These are phyloP conservation scores for Leishmania major DNA, from an alignment of 208 protist species.

Conservation along the genomic window DNA sequence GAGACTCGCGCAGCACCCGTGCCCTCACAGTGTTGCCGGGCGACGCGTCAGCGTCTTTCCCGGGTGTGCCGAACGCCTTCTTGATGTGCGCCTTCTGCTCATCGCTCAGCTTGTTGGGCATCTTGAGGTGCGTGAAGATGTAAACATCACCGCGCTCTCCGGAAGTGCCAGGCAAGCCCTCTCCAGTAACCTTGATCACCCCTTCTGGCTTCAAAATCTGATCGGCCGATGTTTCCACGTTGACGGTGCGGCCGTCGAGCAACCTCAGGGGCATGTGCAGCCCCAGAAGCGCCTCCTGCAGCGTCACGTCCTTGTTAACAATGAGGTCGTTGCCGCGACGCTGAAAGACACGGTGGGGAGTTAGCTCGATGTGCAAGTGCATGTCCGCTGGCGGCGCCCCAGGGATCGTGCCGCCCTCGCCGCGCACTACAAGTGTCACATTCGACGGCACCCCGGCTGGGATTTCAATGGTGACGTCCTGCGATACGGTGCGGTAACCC, in stretches of 20 bases:
- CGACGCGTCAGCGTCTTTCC: slow-evolving; percentile 32
- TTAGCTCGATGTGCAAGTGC: slow-evolving; percentile 95
- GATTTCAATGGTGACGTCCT: slow-evolving; percentile 96
- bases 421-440: slow-evolving; percentile 95
- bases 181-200: slow-evolving; percentile 80
- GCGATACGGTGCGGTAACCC: slow-evolving; percentile 90
- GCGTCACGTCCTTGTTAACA: slow-evolving; percentile 89
- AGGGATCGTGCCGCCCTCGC: slow-evolving; percentile 95
- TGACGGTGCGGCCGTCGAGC: slow-evolving; percentile 89
- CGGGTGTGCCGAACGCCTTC: slow-evolving; percentile 71
- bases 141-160: slow-evolving; percentile 86
- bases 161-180: slow-evolving; percentile 82
- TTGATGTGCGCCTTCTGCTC: slow-evolving; percentile 67
- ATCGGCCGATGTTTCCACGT: slow-evolving; percentile 72
- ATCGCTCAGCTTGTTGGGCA: slow-evolving; percentile 74
- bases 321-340: slow-evolving; percentile 95
- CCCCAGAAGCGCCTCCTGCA: slow-evolving; percentile 95
- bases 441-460: slow-evolving; percentile 95
- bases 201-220: slow-evolving; percentile 71
- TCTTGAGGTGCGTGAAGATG: slow-evolving; percentile 78
- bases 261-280: slow-evolving; percentile 86
- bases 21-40: slow-evolving; percentile 77
- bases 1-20: slow-evolving; percentile 72
- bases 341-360: slow-evolving; percentile 92
- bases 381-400: slow-evolving; percentile 96